Conservation (phyloP, 768 basidiomycete species). For the Phallus indusiatus region DNA sequence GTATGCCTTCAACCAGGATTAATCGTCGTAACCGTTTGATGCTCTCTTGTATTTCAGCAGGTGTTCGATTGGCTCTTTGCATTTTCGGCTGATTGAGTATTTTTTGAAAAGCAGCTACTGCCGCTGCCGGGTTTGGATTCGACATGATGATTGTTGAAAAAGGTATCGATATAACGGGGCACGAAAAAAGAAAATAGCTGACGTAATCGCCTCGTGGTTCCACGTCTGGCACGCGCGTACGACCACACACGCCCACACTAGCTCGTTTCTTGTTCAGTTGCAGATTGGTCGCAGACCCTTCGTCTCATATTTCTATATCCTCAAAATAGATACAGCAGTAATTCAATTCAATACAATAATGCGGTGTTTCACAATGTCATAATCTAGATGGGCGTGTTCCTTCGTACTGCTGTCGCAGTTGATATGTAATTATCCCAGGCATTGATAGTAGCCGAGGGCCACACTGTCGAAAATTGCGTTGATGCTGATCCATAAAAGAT, state of each 20-base stretch:
- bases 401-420: neutral
- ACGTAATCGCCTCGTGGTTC: neutral
- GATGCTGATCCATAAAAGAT: conserved; percentile 42
- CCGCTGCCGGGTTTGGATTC: conserved; percentile 22
- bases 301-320: too few relatives aligned
- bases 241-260: neutral
- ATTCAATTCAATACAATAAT: too few relatives aligned
- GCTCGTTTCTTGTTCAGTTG: too few relatives aligned
- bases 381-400: neutral
- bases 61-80: conserved; percentile 41
- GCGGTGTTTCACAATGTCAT: neutral
- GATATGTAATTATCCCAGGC: conserved; percentile 9
- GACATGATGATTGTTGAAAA: neutral
- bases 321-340: too few relatives aligned
- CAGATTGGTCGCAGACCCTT: too few relatives aligned
- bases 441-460: conserved; percentile 8
- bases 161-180: neutral
- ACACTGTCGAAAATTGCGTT: conserved; percentile 16
- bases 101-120: conserved; percentile 68
- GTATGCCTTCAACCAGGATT: conserved; percentile 88
- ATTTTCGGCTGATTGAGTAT: conserved; percentile 62
- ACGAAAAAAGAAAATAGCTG: neutral
- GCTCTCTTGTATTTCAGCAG: conserved; percentile 66
- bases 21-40: conserved; percentile 79
- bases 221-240: neutral